Evolutionary conservation across 305 asterid species (phyloP).

Genomic region (Euphrasia arctica): DNA sequence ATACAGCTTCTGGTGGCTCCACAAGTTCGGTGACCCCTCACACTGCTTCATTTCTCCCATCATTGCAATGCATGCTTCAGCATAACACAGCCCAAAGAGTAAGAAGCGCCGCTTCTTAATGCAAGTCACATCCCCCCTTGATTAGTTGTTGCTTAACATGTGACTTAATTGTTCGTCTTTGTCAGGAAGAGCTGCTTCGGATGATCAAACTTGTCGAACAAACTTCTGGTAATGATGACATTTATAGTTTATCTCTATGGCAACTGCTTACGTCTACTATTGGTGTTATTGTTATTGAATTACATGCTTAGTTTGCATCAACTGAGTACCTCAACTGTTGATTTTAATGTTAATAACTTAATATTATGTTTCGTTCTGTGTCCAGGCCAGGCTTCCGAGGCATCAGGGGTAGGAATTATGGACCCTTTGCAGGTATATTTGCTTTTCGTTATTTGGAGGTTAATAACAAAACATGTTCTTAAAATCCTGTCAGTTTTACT

Average conservation of each 20-base stretch:
- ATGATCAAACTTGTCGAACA: slow-evolving; percentile 73
- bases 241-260: slow-evolving; percentile 10
- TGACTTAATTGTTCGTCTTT: slow-evolving; percentile 20
- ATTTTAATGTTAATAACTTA: not conserved
- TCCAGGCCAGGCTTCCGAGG: slow-evolving; percentile 53
- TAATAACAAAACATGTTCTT: not conserved
- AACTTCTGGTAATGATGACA: slow-evolving; percentile 50
- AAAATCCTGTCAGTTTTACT: not conserved
- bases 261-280: not conserved
- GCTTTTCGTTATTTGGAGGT: slow-evolving; percentile 1
- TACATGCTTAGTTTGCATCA: not conserved
- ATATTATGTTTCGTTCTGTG: not conserved
- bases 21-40: slow-evolving; percentile 44
- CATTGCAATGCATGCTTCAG: slow-evolving; percentile 68
- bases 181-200: slow-evolving; percentile 74
- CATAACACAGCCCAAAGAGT: slow-evolving; percentile 81
- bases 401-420: slow-evolving; percentile 46
- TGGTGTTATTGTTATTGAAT: not conserved
- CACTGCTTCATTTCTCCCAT: slow-evolving; percentile 63
- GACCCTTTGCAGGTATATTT: slow-evolving; percentile 35
- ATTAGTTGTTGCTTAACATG: slow-evolving; percentile 28
- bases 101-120: slow-evolving; percentile 25
- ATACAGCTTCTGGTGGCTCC: slow-evolving; percentile 46
- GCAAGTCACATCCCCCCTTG: slow-evolving; percentile 4
- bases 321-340: slow-evolving; percentile 6